Evolutionary conservation across 176 grass and related monocot species (phyloP), one percentile per base, ranked within the genome.

Genomic region (Guadua angustifolia): DNA sequence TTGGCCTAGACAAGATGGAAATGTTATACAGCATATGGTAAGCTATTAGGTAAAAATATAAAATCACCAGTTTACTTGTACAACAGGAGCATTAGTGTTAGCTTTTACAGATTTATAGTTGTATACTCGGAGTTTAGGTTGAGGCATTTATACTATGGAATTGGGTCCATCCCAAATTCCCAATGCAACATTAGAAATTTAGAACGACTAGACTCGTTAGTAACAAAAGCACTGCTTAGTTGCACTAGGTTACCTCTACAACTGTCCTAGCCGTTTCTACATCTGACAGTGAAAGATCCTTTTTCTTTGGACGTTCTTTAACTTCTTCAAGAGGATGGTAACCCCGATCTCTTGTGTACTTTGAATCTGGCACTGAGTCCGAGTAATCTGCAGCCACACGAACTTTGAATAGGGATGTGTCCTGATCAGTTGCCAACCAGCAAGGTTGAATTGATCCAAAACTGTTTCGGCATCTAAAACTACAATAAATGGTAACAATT

Each of bases 271-370:
- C 96, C 73, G 92, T 89, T 89, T 98, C 89, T 52, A 89, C 91
- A 92, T 98, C 81, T 83, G 96, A 86, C 45, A 98, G 91, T 70
- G 89, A 79, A 39, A 94, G 29, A 69, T 98, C 93, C 58, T 84
- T 95, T 77, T 94, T 98, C 86, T 81, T 98, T 85, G 79, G 84
- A 69, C 71, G 87, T 71, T 90, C 89, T 92, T 94, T 98, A 66
- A 95, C 67, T 95, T 98, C 96, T 92, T 98, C 96, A 70, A 98
- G 93, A 64, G 93, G 93, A 85, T 98, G 96, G 74, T 98, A 98
- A 45, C 91, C 93, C 25, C 82, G 77, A 80, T 90, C 82, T 72
- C 80, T 81, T 3, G 85, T 79, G 79, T 95, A 85, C 64, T 90
- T 89, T 8, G 96, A 94, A 79, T 98, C 91, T 83, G 93, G 96